Evolutionary conservation across 169 alveolate species (phyloP).

Genomic region (Babesia ovis): DNA sequence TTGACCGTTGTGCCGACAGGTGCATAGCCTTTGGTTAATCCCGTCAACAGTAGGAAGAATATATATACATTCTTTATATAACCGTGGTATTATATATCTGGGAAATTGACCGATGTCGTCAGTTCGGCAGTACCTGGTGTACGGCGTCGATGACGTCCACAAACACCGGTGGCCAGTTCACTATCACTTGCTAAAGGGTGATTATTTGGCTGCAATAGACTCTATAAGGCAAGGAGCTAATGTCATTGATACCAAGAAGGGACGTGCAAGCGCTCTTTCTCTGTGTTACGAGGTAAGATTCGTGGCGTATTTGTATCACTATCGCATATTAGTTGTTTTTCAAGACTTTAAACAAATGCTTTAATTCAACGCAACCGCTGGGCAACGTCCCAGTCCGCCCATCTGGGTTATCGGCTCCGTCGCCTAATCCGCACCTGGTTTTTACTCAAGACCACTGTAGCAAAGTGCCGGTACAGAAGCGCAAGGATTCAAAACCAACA

Average conservation of each 20-base stretch:
- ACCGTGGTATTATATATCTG: too few species aligned
- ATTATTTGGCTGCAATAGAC: slow-evolving; percentile 66
- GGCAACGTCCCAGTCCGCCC: slow-evolving; percentile 1
- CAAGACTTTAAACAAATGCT: slow-evolving; percentile 49
- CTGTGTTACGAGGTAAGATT: slow-evolving; percentile 48
- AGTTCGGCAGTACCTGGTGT: slow-evolving; percentile 28
- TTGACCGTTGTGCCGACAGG: slow-evolving; percentile 35
- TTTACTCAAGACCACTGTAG: not conserved
- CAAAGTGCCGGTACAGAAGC: not conserved
- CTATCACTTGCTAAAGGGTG: slow-evolving; percentile 66
- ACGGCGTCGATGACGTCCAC: slow-evolving; percentile 47
- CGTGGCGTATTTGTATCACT: not conserved
- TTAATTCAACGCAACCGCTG: slow-evolving; percentile 42
- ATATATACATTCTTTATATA: not conserved
- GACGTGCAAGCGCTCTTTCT: slow-evolving; percentile 68
- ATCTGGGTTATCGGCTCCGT: not conserved
- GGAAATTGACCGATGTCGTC: slow-evolving; percentile 20
- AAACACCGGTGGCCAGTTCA: slow-evolving; percentile 68
- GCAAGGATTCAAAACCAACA: not conserved
- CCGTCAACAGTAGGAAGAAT: too few species aligned
- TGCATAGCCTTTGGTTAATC: slow-evolving; percentile 1
- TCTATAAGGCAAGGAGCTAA: slow-evolving; percentile 67
- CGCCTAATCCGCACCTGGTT: not conserved
- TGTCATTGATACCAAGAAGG: slow-evolving; percentile 60
- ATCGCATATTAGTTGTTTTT: slow-evolving; percentile 25